These are phyloP conservation scores for Hyphodiscus sp. DNA, from an alignment of 2,329 filamentous ascomycete genomes.

Conservation along the genomic window DNA sequence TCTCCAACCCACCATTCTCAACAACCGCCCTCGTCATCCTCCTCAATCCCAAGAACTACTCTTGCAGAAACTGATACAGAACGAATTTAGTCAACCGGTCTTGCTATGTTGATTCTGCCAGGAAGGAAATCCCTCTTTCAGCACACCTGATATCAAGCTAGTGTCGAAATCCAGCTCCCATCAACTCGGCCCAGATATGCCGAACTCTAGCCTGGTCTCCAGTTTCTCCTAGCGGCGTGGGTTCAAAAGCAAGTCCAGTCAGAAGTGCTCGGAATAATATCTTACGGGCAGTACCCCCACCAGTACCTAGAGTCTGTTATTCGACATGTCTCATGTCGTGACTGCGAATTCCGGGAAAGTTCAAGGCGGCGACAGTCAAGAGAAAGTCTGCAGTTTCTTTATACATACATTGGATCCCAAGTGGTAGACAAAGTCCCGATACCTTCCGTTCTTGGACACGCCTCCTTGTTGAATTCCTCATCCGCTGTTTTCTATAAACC, in stretches of 20 bases:
- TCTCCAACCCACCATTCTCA: constrained; percentile 5
- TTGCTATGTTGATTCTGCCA: not conserved
- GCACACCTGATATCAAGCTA: not conserved
- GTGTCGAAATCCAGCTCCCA: not conserved
- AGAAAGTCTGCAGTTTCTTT: not conserved
- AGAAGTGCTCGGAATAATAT: not conserved
- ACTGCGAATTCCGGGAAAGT: not conserved
- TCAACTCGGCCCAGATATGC: constrained; percentile 1
- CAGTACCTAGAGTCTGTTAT: not conserved
- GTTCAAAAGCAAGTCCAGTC: not conserved
- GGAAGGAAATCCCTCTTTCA: not conserved
- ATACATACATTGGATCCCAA: not conserved
- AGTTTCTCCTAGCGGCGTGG: not conserved
- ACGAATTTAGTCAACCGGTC: constrained; percentile 2
- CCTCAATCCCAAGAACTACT: constrained; percentile 2
- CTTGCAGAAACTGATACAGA: constrained; percentile 1
- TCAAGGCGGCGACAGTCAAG: not conserved
- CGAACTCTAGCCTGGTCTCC: not conserved
- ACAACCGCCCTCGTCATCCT: constrained; percentile 4
- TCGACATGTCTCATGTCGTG: not conserved
- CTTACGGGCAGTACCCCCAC: not conserved
- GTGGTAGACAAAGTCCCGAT: not conserved
- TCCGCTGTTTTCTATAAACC: constrained; percentile 4
- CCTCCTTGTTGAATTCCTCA: not conserved
- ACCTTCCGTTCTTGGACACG: constrained; percentile 7